Evolutionary conservation across 768 basidiomycete species (phyloP).

Genomic region (Panaeolus papilionaceus): DNA sequence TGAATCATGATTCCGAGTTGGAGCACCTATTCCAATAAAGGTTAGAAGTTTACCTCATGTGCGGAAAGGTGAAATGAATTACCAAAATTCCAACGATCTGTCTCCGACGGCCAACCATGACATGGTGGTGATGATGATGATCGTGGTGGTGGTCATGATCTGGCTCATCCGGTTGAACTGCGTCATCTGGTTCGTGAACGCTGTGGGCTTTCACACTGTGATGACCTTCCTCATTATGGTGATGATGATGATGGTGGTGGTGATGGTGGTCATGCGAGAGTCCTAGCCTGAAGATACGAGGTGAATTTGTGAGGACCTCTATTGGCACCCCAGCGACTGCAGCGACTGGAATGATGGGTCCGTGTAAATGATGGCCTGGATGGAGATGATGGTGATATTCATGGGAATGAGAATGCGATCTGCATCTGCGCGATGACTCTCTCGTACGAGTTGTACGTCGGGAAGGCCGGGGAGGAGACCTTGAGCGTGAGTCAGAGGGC

Average conservation of each 20-base stretch:
- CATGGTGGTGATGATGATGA: constrained; percentile 32
- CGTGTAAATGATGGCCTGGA: constrained; percentile 15
- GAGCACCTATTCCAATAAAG: constrained; percentile 56
- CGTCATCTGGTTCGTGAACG: neutral
- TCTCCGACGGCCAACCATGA: constrained; percentile 55
- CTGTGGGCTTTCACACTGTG: neutral
- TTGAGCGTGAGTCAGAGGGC: neutral
- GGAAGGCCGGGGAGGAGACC: constrained; percentile 1
- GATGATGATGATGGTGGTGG: constrained; percentile 18
- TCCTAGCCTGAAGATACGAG: constrained; percentile 34
- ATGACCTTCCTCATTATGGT: constrained; percentile 22
- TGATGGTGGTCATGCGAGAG: constrained; percentile 22
- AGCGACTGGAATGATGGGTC: constrained; percentile 19
- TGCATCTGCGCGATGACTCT: neutral
- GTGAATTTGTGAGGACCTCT: constrained; percentile 37
- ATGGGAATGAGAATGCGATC: constrained; percentile 19
- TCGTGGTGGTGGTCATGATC: constrained; percentile 23
- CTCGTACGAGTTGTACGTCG: constrained; percentile 3
- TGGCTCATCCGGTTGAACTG: constrained; percentile 14
- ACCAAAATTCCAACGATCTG: constrained; percentile 82
- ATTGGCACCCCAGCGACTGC: constrained; percentile 30
- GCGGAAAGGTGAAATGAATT: constrained; percentile 28
- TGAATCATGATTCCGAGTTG: constrained; percentile 89
- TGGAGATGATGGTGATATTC: constrained; percentile 10
- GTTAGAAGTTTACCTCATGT: neutral